Conservation (phyloP, 441 rosid species). For the Euphorbia schlechtendalii region DNA sequence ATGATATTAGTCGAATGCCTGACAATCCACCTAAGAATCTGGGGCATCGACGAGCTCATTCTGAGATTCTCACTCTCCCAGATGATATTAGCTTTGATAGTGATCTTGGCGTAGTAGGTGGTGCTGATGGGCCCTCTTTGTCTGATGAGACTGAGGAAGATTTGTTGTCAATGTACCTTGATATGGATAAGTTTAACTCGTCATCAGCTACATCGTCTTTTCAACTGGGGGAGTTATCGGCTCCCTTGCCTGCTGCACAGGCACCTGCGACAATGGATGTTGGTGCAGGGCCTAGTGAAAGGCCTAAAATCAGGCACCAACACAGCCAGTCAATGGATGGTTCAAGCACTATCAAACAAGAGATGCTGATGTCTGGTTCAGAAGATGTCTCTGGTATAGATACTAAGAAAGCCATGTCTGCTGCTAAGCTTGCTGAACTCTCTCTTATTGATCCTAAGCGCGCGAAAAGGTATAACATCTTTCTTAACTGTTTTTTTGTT, state of each 20-base stretch:
- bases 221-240: constrained; percentile 59
- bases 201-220: constrained; percentile 62
- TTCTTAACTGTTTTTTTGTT: neutral
- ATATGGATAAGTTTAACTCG: constrained; percentile 86
- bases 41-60: constrained; percentile 94
- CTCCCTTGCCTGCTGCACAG: constrained; percentile 16
- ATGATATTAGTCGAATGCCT: constrained; percentile 83
- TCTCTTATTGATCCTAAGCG: constrained; percentile 96
- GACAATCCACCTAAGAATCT: constrained; percentile 81
- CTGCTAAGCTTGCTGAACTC: constrained; percentile 98
- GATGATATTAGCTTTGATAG: constrained; percentile 93
- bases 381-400: constrained; percentile 59
- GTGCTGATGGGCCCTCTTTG: constrained; percentile 73
- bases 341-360: constrained; percentile 66
- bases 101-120: constrained; percentile 92
- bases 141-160: constrained; percentile 96
- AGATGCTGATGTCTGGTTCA: constrained; percentile 72
- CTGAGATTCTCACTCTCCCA: constrained; percentile 91
- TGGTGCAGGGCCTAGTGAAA: constrained; percentile 42
- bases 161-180: constrained; percentile 76
- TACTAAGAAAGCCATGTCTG: constrained; percentile 84
- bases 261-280: constrained; percentile 22
- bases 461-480: constrained; percentile 66
- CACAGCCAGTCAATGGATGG: constrained; percentile 98
- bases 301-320: constrained; percentile 84